A percentile compares a stretch with the other conserved stretches of the same genome.
Conservation (phyloP, 805 yeast genomes). For the Ascoidea asiatica region DNA sequence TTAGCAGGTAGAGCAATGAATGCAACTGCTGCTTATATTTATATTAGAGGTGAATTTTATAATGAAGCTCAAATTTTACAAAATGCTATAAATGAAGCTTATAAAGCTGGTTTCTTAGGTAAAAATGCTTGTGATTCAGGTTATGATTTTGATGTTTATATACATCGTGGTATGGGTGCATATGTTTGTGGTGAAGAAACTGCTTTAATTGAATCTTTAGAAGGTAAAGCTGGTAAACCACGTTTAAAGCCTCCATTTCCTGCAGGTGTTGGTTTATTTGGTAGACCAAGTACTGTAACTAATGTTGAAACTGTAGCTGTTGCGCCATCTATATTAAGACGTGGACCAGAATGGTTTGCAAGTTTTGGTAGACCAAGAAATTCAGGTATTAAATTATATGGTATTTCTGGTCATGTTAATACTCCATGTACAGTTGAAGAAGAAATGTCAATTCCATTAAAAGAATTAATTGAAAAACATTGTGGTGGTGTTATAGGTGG, state of each 20-base stretch:
- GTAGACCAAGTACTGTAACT: constrained; percentile 84
- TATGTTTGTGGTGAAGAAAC: constrained; percentile 91
- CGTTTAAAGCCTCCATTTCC: constrained; percentile 93
- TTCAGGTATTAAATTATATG: constrained; percentile 69
- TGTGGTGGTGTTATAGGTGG: constrained; percentile 90
- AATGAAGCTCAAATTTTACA: constrained; percentile 67
- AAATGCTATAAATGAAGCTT: constrained; percentile 78
- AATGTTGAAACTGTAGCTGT: constrained; percentile 88
- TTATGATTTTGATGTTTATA: constrained; percentile 66
- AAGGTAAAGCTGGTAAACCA: constrained; percentile 91
- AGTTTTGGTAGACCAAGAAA: constrained; percentile 78
- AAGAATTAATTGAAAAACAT: constrained; percentile 73
- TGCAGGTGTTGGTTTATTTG: constrained; percentile 84
- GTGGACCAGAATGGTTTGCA: constrained; percentile 84
- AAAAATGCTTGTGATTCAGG: constrained; percentile 83
- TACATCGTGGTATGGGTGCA: constrained; percentile 92
- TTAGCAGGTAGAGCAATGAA: constrained; percentile 87
- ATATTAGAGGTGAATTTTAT: constrained; percentile 84
- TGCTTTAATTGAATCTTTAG: constrained; percentile 75
- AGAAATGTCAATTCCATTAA: constrained; percentile 83
- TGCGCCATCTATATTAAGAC: constrained; percentile 77
- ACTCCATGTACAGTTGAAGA: constrained; percentile 90
- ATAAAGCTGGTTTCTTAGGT: constrained; percentile 67
- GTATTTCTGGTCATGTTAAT: constrained; percentile 84
- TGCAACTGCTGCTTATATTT: constrained; percentile 85